These are phyloP conservation scores for Arachis hypogaea DNA, from an alignment of 306 rosid species.

Conservation along the genomic window DNA sequence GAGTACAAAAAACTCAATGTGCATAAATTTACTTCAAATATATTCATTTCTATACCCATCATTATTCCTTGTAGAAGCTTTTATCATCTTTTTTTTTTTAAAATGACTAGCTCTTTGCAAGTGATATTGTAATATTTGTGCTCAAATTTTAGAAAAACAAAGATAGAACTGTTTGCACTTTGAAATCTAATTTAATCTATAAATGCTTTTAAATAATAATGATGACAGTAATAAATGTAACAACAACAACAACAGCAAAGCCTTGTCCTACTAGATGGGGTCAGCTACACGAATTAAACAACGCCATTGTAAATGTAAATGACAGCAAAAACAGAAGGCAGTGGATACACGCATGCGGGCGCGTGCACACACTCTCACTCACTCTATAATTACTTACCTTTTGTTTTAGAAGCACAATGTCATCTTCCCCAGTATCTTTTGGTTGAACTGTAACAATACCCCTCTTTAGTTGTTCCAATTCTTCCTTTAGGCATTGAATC, in stretches of 20 bases:
- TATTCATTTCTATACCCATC: constrained; percentile 18
- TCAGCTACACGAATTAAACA: no score
- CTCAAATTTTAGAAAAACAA: constrained; percentile 25
- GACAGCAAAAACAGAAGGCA: background rate
- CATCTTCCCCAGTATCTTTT: constrained; percentile 68
- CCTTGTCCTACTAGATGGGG: no score
- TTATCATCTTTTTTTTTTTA: background rate
- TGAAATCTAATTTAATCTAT: constrained; percentile 21
- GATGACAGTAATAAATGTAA: background rate
- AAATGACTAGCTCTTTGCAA: background rate
- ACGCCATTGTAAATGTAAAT: no score
- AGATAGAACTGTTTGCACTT: constrained; percentile 15
- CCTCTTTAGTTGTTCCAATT: constrained; percentile 82
- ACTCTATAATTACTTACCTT: constrained; percentile 64
- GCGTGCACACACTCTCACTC: no score
- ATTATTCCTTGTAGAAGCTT: background rate
- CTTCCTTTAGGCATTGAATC: constrained; percentile 89
- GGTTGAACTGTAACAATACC: constrained; percentile 79
- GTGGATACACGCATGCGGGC: background rate
- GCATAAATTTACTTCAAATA: constrained; percentile 25
- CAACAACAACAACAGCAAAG: no score
- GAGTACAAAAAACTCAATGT: constrained; percentile 10
- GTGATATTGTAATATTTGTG: constrained; percentile 15
- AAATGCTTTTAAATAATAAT: background rate
- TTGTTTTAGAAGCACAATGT: constrained; percentile 82